A percentile compares a stretch with the other conserved stretches of the same genome.
Evolutionary conservation across 202 grass and related monocot species (phyloP).

Genomic region (Bolboschoenoplectus hybrid): DNA sequence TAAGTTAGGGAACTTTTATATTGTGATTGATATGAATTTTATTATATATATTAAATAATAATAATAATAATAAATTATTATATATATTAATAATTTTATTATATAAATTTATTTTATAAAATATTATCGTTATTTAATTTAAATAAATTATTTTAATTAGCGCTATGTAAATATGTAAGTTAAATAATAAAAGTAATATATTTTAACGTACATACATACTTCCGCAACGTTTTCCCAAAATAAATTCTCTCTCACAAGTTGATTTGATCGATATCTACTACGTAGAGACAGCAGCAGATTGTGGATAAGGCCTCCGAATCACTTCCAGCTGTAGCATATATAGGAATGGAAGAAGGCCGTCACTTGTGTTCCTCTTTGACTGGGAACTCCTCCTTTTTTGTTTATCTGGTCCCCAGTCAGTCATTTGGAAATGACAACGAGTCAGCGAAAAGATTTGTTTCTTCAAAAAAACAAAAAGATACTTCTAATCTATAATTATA

Average conservation of each 20-base stretch:
- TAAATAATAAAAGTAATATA: too few relatives aligned
- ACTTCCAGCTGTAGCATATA: not conserved
- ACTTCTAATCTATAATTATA: not conserved
- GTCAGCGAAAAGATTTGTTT: not conserved
- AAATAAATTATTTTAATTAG: too few relatives aligned
- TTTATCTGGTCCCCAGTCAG: not conserved
- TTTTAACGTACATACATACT: too few relatives aligned
- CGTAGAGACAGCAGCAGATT: not conserved
- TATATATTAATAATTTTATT: too few relatives aligned
- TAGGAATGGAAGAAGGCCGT: not conserved
- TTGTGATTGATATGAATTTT: too few relatives aligned
- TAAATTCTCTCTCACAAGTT: not conserved
- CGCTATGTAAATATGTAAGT: too few relatives aligned
- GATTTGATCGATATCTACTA: not conserved
- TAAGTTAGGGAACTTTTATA: too few relatives aligned
- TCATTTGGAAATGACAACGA: not conserved
- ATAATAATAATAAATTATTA: too few relatives aligned
- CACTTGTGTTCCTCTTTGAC: not conserved
- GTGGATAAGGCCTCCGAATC: conserved; percentile 27
- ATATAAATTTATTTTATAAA: too few relatives aligned
- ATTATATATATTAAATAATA: too few relatives aligned
- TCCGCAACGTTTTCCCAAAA: not conserved
- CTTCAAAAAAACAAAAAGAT: not conserved
- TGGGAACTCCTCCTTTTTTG: not conserved
- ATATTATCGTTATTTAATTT: too few relatives aligned